These are phyloP conservation scores for Xylaria nigripes DNA, from an alignment of 495 filamentous ascomycete species.

Conservation along the genomic window DNA sequence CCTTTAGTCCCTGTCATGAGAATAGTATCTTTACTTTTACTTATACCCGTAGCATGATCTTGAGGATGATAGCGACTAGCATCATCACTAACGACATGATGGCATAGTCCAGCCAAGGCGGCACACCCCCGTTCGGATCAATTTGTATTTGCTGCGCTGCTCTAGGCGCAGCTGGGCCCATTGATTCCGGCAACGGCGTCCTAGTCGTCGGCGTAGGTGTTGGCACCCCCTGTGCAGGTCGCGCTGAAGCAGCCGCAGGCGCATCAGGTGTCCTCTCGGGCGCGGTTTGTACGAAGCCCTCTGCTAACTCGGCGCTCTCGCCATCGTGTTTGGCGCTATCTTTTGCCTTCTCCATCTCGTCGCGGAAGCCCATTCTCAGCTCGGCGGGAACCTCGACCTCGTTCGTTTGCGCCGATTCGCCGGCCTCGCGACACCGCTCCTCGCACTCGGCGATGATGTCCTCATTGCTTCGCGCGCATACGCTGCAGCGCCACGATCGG, in stretches of 20 bases:
- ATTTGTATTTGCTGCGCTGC: conserved; percentile 3
- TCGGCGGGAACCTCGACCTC: conserved; percentile 50
- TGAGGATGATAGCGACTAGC: conserved; percentile 45
- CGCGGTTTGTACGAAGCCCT: conserved; percentile 43
- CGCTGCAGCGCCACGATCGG: conserved; percentile 52
- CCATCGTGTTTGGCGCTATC: conserved; percentile 18
- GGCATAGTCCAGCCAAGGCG: conserved; percentile 52
- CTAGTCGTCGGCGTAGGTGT: conserved; percentile 34
- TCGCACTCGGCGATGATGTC: conserved; percentile 64
- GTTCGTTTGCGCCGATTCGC: conserved; percentile 26
- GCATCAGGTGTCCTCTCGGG: conserved; percentile 13
- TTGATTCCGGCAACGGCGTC: conserved; percentile 24
- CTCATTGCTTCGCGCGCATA: conserved; percentile 58
- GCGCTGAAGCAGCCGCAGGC: conserved; percentile 5
- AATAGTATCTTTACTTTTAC: too few relatives aligned
- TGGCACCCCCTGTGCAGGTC: conserved; percentile 24
- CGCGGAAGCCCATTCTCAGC: conserved; percentile 50
- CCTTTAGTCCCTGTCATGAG: too few relatives aligned
- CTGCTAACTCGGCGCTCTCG: conserved; percentile 37
- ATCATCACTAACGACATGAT: conserved; percentile 47
- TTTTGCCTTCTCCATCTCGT: conserved; percentile 38
- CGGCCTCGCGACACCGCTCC: conserved; percentile 45
- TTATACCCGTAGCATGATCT: conserved; percentile 25
- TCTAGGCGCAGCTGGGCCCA: conserved; percentile 2
- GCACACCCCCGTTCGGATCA: conserved; percentile 34